These are phyloP conservation scores for Dactylellina sp. DNA, from an alignment of 2,329 filamentous ascomycete genomes.

Conservation along the genomic window DNA sequence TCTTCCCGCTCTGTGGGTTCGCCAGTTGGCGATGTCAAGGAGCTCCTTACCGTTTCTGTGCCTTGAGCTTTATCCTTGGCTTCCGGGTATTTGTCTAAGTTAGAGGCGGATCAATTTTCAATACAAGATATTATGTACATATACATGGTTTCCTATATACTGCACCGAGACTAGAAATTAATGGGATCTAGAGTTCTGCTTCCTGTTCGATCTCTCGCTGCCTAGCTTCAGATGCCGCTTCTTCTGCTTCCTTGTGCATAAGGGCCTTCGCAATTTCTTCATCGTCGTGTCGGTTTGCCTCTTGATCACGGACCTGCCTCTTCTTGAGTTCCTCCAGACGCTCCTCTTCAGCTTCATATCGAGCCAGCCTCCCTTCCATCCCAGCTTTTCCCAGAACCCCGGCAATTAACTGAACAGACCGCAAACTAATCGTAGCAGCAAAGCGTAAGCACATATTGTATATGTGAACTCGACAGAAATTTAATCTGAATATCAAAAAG, in stretches of 20 bases:
- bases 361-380: conserved; percentile 70
- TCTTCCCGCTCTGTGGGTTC: conserved; percentile 45
- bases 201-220: conserved; percentile 38
- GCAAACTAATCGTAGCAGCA: conserved; percentile 71
- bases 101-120: background rate
- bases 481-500: background rate
- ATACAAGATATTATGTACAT: conserved; percentile 45
- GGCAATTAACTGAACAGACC: conserved; percentile 82
- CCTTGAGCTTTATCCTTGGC: conserved; percentile 14
- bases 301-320: conserved; percentile 7
- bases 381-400: conserved; percentile 88
- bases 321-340: conserved; percentile 38
- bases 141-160: conserved; percentile 33
- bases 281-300: conserved; percentile 22
- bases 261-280: conserved; percentile 24
- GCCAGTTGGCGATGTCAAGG: conserved; percentile 17
- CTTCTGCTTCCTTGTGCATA: conserved; percentile 35
- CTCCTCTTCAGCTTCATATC: conserved; percentile 44
- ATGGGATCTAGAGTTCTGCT: conserved; percentile 28
- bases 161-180: background rate
- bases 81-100: background rate
- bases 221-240: conserved; percentile 48
- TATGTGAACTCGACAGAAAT: background rate
- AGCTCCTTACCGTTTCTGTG: conserved; percentile 19
- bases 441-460: conserved; percentile 7